Evolutionary conservation across 106 monocot genomes (phyloP), one percentile per base, ranked within the genome.

Genomic region (Xerophyta viscosa): DNA sequence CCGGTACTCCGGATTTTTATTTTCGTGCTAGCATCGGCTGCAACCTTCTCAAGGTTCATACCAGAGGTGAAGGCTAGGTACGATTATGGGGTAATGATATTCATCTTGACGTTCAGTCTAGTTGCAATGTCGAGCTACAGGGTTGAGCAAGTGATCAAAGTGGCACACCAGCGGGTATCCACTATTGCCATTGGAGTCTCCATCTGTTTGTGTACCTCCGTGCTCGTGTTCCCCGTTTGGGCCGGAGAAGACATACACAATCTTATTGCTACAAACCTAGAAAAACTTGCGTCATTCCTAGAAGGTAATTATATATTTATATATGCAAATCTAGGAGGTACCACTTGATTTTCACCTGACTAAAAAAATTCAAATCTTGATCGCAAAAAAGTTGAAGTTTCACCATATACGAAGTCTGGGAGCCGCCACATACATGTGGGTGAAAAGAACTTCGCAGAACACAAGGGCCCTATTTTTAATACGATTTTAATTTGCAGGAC

Each of bases 31-130:
- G 89, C 74, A 1, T 41, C 67, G 1, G 57, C 57, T 27, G 71
- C 78, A 14, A 78, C 82, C 3, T 88, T 78, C 63, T 75, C 78
- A 0, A 31, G 75, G 15, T 88, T 82, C 55, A 57, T 91, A 45
- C 91, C 91, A 14, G 62, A 74, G 56, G 63, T 91, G 27, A 91
- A 78, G 68, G 69, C 71, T 19, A 71, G 66, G 43, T 91, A 85
- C 30, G 91, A 91, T 55, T 91, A 91, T 42, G 91, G 90, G 3
- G 77, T 81, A 55, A 58, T 71, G 9, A 66, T 91, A 33, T 85
- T 91, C 61, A 91, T 84, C 37, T 57, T 84, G 29, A 84, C 83
- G 20, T 84, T 89, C 24, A 84, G 80, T 54, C 62, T 88, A 0
- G 87, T 88, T 26, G 61, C 87, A 3, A 71, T 82, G 41, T 82